Evolutionary conservation across 495 filamentous ascomycete genomes (phyloP), one percentile per base, ranked within the genome.

Genomic region (Neurospora sp.): DNA sequence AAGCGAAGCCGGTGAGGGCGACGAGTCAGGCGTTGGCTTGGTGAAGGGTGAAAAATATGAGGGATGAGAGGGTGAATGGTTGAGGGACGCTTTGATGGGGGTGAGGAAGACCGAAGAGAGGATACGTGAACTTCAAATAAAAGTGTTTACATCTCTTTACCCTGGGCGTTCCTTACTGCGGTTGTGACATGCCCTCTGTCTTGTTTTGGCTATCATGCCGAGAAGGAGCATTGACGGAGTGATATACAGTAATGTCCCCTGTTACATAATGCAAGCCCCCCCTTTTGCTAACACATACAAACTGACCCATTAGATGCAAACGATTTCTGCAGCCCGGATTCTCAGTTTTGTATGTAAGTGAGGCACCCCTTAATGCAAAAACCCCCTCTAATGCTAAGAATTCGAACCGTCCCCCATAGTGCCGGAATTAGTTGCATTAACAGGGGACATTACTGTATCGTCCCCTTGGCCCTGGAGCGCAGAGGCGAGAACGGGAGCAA

Each of bases 1-100:
- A 70, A 27, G 62, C 70, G 70, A 73, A 69, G 59, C 72, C 44
- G 31, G 72, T 39, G 7, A 44, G 12, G 73, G 42, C 71, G 27
- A 18, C 70, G 7, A 62, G 39, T 27, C 70, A 41, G 72, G 75
- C 48, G 11, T 71, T 80, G 62, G 76, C 78, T 40, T 80, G 78
- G 78, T 80, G 42, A 72, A 77, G 37, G 7, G n/a, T 70, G 12
- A 4, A 37, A 23, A 72, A 72, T 14, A 72, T 31, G 39, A 35
- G 27, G 27, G 12, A 6, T 18, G 54, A 62, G 54, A 27, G 54
- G 5, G 1, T 31, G 2, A 7, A 16, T 3, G 23, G 23, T 31
- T 62, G 14, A 62, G 20, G 2, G 31, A 31, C 2, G 12, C 7
- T 6, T 14, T 27, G 12, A 18, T 14, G 48, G 12, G 12, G 27